phyloP scores from a whole-genome alignment of 2,329 filamentous ascomycete genomes.

The Colletotrichum lentis region DNA sequence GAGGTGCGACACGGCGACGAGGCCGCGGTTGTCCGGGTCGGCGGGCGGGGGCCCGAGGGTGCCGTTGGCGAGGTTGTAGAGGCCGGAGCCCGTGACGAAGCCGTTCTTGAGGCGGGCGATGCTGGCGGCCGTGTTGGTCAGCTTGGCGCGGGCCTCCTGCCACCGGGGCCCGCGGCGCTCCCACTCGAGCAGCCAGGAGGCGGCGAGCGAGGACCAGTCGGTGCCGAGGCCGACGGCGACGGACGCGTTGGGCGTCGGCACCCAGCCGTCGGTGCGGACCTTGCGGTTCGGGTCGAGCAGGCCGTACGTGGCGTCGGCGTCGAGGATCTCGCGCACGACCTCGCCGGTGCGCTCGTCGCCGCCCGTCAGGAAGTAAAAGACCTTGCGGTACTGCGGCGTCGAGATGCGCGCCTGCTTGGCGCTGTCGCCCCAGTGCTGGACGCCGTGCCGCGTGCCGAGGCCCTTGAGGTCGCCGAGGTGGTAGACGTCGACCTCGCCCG shows the following conservation, averaged over 20 bases:
- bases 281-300: slow-evolving; percentile 66
- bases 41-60: slow-evolving; percentile 60
- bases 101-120: slow-evolving; percentile 65
- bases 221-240: slow-evolving; percentile 64
- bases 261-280: slow-evolving; percentile 62
- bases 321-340: slow-evolving; percentile 59
- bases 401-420: slow-evolving; percentile 70
- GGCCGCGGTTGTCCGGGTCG: slow-evolving; percentile 61
- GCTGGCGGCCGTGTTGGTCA: slow-evolving; percentile 58
- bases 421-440: slow-evolving; percentile 69
- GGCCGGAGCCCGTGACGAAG: slow-evolving; percentile 64
- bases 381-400: slow-evolving; percentile 63
- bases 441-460: slow-evolving; percentile 68
- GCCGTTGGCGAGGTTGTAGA: slow-evolving; percentile 60
- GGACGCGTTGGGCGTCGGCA: slow-evolving; percentile 52
- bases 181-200: slow-evolving; percentile 67
- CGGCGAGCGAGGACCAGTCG: slow-evolving; percentile 66
- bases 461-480: slow-evolving; percentile 66
- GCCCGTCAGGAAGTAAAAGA: slow-evolving; percentile 64
- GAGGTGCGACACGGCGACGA: slow-evolving; percentile 63
- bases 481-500: slow-evolving; percentile 69
- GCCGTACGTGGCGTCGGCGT: slow-evolving; percentile 62
- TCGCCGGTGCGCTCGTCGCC: slow-evolving; percentile 67
- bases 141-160: slow-evolving; percentile 60
- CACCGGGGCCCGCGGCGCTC: slow-evolving; percentile 63